These are phyloP conservation scores for Euphorbia schlechtendalii DNA, from an alignment of 441 rosid genomes.

Conservation along the genomic window DNA sequence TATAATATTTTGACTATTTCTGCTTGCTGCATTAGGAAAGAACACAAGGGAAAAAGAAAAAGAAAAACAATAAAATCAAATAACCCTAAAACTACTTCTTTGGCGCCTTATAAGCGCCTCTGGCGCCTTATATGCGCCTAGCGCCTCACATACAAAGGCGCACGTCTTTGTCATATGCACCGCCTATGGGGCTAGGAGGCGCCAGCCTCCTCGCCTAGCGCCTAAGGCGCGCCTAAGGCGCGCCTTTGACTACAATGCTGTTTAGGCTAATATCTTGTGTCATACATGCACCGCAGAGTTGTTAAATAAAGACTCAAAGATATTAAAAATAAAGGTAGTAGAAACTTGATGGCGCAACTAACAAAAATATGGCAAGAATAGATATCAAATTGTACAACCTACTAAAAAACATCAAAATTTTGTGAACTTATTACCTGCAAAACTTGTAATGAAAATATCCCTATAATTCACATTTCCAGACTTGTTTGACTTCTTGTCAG, in stretches of 20 bases:
- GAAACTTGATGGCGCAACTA: background rate
- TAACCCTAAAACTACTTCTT: too few relatives aligned
- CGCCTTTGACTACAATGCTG: background rate
- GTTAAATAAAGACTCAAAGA: background rate
- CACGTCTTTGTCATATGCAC: too few relatives aligned
- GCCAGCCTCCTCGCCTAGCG: too few relatives aligned
- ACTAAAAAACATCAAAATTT: background rate
- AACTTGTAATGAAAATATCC: conserved; percentile 68
- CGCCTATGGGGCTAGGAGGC: too few relatives aligned
- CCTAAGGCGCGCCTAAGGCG: too few relatives aligned
- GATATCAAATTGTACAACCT: background rate
- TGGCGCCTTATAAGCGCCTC: too few relatives aligned
- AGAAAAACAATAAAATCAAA: too few relatives aligned
- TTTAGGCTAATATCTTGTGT: background rate
- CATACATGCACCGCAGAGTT: background rate
- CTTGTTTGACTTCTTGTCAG: conserved; percentile 22
- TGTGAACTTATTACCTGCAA: conserved; percentile 59
- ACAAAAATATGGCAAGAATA: background rate
- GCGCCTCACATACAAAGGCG: too few relatives aligned
- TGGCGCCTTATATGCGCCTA: too few relatives aligned
- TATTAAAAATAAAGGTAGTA: background rate
- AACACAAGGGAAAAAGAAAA: too few relatives aligned
- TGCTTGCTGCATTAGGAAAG: too few relatives aligned
- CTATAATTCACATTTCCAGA: conserved; percentile 49
- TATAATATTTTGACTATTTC: too few relatives aligned